These are phyloP conservation scores for Blastomyces parvus DNA, from an alignment of 2,329 filamentous ascomycete genomes.

Conservation along the genomic window DNA sequence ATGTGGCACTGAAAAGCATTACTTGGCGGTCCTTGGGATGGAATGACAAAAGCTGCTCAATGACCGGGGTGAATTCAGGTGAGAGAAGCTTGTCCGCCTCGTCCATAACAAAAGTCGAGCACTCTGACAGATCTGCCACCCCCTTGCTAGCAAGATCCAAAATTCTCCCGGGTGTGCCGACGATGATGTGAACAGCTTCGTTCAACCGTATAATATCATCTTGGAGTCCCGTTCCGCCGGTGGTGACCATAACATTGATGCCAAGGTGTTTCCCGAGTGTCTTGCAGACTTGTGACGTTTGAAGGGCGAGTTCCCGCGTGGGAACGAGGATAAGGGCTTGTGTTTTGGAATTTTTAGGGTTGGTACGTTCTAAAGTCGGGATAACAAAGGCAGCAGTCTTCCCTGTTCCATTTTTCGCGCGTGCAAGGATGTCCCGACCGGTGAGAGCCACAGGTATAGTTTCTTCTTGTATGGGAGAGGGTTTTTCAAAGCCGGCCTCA, in stretches of 20 bases:
- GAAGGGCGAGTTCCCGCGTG: constrained; percentile 90
- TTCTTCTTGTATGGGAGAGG: constrained; percentile 98
- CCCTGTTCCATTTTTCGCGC: constrained; percentile 96
- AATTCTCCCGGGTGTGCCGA: constrained; percentile 93
- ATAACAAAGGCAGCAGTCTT: constrained; percentile 98
- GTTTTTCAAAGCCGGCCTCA: constrained; percentile 97
- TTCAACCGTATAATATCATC: constrained; percentile 94
- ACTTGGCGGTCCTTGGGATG: constrained; percentile 96
- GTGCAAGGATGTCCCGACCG: constrained; percentile 85
- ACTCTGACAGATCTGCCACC: constrained; percentile 90
- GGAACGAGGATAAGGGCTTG: constrained; percentile 95
- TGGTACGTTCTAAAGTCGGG: constrained; percentile 87
- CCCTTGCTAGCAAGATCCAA: constrained; percentile 93
- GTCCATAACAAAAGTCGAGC: constrained; percentile 98
- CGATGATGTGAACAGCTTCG: constrained; percentile 92
- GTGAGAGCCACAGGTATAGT: constrained; percentile 94
- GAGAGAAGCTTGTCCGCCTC: constrained; percentile 97
- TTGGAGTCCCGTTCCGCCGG: constrained; percentile 85
- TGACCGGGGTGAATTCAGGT: constrained; percentile 91
- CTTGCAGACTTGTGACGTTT: constrained; percentile 99
- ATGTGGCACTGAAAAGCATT: constrained; percentile 98
- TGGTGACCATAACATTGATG: constrained; percentile 98
- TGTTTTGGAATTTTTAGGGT: constrained; percentile 91
- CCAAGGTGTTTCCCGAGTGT: constrained; percentile 93
- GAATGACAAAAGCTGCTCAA: constrained; percentile 89